Evolutionary conservation across 768 basidiomycete species (phyloP).

Genomic region (Kwoniella bestiolae): DNA sequence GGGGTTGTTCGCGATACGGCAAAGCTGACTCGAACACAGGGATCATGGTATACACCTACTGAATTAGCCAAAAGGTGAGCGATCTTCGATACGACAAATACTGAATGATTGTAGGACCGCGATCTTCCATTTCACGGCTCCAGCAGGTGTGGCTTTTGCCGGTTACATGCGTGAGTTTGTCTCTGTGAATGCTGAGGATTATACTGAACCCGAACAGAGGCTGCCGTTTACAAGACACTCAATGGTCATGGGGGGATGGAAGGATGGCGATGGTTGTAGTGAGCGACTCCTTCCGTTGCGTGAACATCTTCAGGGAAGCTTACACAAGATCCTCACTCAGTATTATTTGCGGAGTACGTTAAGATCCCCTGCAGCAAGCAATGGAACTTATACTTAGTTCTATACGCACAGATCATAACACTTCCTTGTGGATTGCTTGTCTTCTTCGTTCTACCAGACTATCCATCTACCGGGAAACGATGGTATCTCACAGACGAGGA

Average conservation of each 20-base stretch:
- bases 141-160: slow-evolving; percentile 14
- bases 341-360: slow-evolving; percentile 10
- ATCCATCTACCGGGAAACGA: slow-evolving; percentile 22
- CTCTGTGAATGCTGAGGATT: background rate
- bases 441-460: slow-evolving; percentile 38
- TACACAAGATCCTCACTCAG: background rate
- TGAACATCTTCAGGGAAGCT: background rate
- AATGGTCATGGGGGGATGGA: slow-evolving; percentile 28
- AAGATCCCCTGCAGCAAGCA: background rate
- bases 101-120: slow-evolving; percentile 7
- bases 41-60: slow-evolving; percentile 30
- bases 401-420: slow-evolving; percentile 13
- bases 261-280: slow-evolving; percentile 42
- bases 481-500: slow-evolving; percentile 41
- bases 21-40: background rate
- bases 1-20: background rate
- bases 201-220: slow-evolving; percentile 6
- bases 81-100: background rate
- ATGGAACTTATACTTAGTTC: too few relatives aligned
- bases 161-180: slow-evolving; percentile 23
- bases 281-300: background rate
- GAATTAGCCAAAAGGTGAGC: slow-evolving; percentile 34
- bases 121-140: slow-evolving; percentile 27
- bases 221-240: slow-evolving; percentile 32
- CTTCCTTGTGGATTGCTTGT: slow-evolving; percentile 16